Percentiles rank a stretch among this genome's conserved stretches.
Evolutionary conservation across 1,139 yeast genomes (phyloP).

Genomic region (Yamadazyma aaseri): DNA sequence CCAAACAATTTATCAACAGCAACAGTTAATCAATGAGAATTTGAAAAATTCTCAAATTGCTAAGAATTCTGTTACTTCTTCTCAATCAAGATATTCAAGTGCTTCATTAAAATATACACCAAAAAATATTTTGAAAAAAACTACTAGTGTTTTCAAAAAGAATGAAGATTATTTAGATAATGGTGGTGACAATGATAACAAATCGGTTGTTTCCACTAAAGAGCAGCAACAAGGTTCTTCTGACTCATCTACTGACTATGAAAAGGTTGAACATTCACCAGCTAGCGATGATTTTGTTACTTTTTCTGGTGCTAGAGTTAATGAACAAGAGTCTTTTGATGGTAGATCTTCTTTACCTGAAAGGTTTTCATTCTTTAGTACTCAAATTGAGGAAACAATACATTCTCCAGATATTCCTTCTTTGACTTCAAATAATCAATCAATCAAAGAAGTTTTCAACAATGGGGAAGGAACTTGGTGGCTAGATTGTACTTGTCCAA

Average conservation of each 20-base stretch:
- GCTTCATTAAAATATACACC: constrained; percentile 70
- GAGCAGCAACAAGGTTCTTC: constrained; percentile 12
- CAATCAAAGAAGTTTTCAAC: constrained; percentile 64
- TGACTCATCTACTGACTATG: constrained; percentile 27
- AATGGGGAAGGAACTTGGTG: constrained; percentile 70
- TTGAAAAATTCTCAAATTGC: constrained; percentile 2
- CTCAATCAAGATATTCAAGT: constrained; percentile 16
- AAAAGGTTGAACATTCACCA: constrained; percentile 25
- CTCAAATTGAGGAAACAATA: constrained; percentile 80
- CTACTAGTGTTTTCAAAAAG: constrained; percentile 13
- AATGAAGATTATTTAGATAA: no score
- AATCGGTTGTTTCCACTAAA: neutral
- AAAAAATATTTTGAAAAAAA: constrained; percentile 30
- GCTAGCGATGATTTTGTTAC: constrained; percentile 26
- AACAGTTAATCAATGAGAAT: constrained; percentile 29
- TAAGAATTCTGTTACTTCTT: constrained; percentile 12
- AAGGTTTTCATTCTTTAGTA: constrained; percentile 78
- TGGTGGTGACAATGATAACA: constrained; percentile 5
- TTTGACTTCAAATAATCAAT: constrained; percentile 61
- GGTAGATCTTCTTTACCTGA: constrained; percentile 44
- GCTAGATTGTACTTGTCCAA: constrained; percentile 71
- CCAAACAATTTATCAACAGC: constrained; percentile 27
- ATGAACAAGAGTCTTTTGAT: constrained; percentile 2
- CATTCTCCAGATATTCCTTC: constrained; percentile 88
- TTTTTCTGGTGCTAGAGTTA: constrained; percentile 14